Evolutionary conservation across 2,329 filamentous ascomycete species (phyloP).

Genomic region (Myotisia sp.): DNA sequence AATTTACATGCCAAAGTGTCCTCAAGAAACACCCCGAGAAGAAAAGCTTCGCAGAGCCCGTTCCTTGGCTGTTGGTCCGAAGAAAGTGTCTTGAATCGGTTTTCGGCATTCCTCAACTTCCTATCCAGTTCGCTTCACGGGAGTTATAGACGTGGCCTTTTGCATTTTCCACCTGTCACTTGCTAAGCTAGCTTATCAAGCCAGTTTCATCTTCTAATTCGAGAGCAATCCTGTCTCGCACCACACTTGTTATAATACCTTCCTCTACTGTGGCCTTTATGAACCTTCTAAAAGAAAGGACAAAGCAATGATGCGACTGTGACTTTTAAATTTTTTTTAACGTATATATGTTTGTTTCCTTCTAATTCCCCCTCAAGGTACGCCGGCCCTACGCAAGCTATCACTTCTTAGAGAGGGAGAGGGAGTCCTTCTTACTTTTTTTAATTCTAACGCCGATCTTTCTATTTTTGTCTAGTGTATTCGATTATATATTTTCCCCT

Average conservation of each 20-base stretch:
- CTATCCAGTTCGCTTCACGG: neutral
- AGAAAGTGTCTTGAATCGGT: neutral
- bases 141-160: conserved; percentile 13
- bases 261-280: no score
- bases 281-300: no score
- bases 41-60: conserved; percentile 1
- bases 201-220: conserved; percentile 5
- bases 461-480: no score
- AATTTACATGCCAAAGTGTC: conserved; percentile 14
- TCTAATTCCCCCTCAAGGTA: neutral
- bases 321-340: no score
- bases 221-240: no score
- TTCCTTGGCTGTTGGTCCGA: conserved; percentile 5
- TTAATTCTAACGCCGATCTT: neutral
- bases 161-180: conserved; percentile 3
- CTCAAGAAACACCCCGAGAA: no score
- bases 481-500: no score
- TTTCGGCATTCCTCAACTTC: conserved; percentile 4
- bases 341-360: conserved; percentile 8
- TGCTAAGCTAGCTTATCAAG: no score
- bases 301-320: no score
- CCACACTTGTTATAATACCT: no score
- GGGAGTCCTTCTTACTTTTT: no score
- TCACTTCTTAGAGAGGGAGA: conserved; percentile 1
- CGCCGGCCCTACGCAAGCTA: neutral